These are phyloP conservation scores for Acephala macrosclerotiorum DNA, from an alignment of 2,329 filamentous ascomycete species.

Conservation along the genomic window DNA sequence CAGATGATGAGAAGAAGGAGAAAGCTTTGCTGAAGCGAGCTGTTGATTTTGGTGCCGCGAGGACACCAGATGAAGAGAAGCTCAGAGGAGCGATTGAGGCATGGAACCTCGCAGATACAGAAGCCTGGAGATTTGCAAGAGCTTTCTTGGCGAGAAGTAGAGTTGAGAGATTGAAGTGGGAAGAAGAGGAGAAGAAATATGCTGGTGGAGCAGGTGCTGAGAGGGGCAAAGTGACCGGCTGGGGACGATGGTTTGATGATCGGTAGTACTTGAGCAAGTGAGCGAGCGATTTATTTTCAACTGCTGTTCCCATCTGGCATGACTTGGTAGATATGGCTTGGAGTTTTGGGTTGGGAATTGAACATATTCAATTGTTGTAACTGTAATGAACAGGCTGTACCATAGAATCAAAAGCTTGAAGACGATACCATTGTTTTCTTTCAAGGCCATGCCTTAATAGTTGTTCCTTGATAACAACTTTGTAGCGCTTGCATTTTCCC, in stretches of 20 bases:
- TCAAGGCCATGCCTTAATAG: background rate
- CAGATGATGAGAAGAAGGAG: slow-evolving; percentile 63
- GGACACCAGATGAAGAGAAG: slow-evolving; percentile 52
- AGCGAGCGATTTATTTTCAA: background rate
- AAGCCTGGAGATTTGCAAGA: slow-evolving; percentile 78
- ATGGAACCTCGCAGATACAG: slow-evolving; percentile 76
- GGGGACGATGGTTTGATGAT: slow-evolving; percentile 44
- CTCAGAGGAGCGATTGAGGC: slow-evolving; percentile 65
- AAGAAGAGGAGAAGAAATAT: slow-evolving; percentile 72
- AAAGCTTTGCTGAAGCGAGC: slow-evolving; percentile 61
- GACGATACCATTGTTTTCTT: background rate
- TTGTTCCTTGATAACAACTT: no score
- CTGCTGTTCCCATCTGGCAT: slow-evolving; percentile 14
- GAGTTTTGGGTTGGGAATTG: slow-evolving; percentile 2
- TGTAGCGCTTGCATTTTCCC: no score
- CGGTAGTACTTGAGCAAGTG: slow-evolving; percentile 7
- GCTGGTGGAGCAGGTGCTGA: slow-evolving; percentile 63
- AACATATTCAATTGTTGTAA: slow-evolving; percentile 16
- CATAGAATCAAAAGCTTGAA: slow-evolving; percentile 16
- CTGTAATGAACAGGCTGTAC: slow-evolving; percentile 23
- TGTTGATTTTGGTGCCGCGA: slow-evolving; percentile 54
- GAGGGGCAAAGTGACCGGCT: slow-evolving; percentile 35
- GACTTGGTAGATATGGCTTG: background rate
- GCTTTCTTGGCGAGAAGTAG: slow-evolving; percentile 70
- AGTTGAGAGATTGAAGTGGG: slow-evolving; percentile 72